Evolutionary conservation across 1,284 basidiomycete genomes (phyloP), one percentile per base, ranked within the genome.

Genomic region (Naganishia albida): DNA sequence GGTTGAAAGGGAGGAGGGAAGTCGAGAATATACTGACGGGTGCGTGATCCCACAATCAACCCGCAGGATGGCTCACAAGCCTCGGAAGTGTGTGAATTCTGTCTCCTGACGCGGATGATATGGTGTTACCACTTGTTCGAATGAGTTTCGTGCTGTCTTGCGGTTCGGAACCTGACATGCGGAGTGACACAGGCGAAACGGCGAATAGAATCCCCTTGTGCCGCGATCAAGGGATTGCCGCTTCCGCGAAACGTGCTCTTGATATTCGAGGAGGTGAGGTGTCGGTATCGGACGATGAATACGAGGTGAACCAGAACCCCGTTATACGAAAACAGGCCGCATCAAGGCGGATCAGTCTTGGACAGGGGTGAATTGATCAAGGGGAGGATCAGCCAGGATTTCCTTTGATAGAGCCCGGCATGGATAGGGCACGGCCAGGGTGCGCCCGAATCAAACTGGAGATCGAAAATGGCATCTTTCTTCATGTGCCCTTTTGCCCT

Each of bases 51-150:
- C 25, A 18, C 34, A 23, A 20, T 60, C 44, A 49, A 60, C 57
- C 48, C 1, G 57, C 46, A 38, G 57, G 44, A 49, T 26, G 38
- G 30, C 57, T 38, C 25, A 16, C 43, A n/a, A 38, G 46, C 46
- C 25, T 60, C 16, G 18, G 30, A 23, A 42, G 30, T 38, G 18
- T 20, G 13, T 38, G 1, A 20, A 18, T 53, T 10, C 51, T 3
- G 6, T 48, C 34, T 48, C 46, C 13, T 20, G 20, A 25, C 23
- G 10, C 23, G 46, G 10, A 48, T 20, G 10, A 48, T 18, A 48
- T 18, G 23, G 10, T 6, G n/a, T 48, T 7, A 20, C 46, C 15
- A 12, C 13, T 4, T 13, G n/a, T 2, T 48, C 10, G 46, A 25
- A 3, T 48, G 10, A 20, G n/a, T n/a, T n/a, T 20, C 15, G 23